Evolutionary conservation across 768 basidiomycete genomes (phyloP), one percentile per base, ranked within the genome.

Genomic region (Xerocomellus dryophilus): DNA sequence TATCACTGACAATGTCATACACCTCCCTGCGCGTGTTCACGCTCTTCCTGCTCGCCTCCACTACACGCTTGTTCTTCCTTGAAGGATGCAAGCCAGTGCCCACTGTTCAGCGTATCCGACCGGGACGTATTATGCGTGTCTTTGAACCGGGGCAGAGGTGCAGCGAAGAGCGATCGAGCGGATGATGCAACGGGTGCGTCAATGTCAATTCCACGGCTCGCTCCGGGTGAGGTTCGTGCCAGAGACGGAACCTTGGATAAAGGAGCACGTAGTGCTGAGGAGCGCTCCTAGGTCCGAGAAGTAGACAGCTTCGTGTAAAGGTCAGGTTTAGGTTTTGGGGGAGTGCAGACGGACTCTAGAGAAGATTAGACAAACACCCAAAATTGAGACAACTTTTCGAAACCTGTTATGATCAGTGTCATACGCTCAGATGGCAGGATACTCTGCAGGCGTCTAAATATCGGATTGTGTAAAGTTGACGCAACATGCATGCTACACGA

Each of bases 401-500:
- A 35, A n/a, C 32, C 25, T 43, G 31, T 15, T 27, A 34, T 12
- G 2, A 6, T 5, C 25, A 25, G 23, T 23, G 5, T 21, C n/a
- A 50, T 40, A 35, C 23, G 6, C n/a, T 36, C 39, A 31, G 36
- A 49, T 3, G 6, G n/a, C 31, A 31, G 12, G 5, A 1, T 29
- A 7, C 35, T 23, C 42, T 17, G 21, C 29, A 44, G 35, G 23
- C 11, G 18, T 57, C 41, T 51, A 49, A 27, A 43, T 25, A 53
- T 56, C 53, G 25, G 10, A 47, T 41, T 54, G 46, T 56, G 39
- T 49, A 56, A 32, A 17, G 39, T 53, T 44, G 31, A 50, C 12
- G 8, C 17, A 23, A 56, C 41, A 55, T 7, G 20, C 11, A 45
- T 27, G 42, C 42, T 69, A 70, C 48, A 71, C 58, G 54, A 69